A percentile compares a stretch with the other conserved stretches of the same genome.
These are phyloP conservation scores for Neurospora sp. DNA, from an alignment of 2,329 filamentous ascomycete genomes.

Conservation along the genomic window DNA sequence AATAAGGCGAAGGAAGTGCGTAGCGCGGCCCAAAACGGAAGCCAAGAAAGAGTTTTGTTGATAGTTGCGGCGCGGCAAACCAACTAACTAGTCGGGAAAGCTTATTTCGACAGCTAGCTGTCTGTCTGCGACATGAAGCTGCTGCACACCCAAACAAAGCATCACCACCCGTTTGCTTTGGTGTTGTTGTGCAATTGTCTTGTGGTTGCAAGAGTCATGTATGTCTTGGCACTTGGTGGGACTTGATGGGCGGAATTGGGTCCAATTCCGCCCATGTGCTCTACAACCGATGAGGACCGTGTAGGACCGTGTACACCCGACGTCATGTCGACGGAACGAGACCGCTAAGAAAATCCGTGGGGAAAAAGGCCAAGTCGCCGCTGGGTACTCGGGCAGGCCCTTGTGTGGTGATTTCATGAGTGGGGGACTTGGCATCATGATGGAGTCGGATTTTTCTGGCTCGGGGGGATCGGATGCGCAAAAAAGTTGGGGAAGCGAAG, in stretches of 20 bases:
- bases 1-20: neutral
- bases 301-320: neutral
- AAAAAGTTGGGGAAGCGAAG: neutral
- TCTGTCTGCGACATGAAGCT: neutral
- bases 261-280: neutral
- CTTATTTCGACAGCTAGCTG: neutral
- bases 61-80: neutral
- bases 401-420: neutral
- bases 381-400: neutral
- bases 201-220: neutral
- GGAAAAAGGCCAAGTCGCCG: too few relatives aligned
- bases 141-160: neutral
- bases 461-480: neutral
- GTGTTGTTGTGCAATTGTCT: neutral
- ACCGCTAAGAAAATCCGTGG: neutral
- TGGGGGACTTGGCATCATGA: neutral
- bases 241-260: neutral
- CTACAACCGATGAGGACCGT: neutral
- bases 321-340: neutral
- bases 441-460: neutral
- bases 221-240: neutral
- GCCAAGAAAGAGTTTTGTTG: neutral
- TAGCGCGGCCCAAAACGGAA: neutral
- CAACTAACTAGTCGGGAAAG: neutral
- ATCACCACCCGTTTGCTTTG: neutral